Evolutionary conservation across 306 rosid genomes (phyloP).

Genomic region (Hippophae gyantsensis): DNA sequence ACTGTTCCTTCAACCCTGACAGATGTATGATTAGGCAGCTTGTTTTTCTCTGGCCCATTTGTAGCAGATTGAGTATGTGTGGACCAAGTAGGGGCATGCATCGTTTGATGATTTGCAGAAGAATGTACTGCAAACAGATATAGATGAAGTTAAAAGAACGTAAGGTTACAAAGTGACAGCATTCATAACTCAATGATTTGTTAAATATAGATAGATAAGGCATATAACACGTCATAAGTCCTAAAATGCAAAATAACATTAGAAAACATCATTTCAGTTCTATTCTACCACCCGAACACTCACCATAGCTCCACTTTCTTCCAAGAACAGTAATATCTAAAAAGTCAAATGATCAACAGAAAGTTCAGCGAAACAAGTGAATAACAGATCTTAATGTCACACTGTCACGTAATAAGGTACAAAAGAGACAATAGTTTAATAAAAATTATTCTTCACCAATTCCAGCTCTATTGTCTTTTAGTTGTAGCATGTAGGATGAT

Average conservation of each 20-base stretch:
- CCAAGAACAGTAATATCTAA: no score
- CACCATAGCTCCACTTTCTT: no score
- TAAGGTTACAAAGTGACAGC: slow-evolving; percentile 4
- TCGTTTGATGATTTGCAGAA: slow-evolving; percentile 40
- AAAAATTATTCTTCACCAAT: background rate
- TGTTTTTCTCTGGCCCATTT: slow-evolving; percentile 50
- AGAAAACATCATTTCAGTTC: no score
- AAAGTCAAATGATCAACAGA: no score
- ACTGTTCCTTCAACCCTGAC: slow-evolving; percentile 48
- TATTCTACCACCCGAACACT: no score
- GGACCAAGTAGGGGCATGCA: slow-evolving; percentile 68
- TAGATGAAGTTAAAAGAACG: slow-evolving; percentile 2
- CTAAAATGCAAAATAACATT: no score
- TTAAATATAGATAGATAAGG: background rate
- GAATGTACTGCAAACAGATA: slow-evolving; percentile 35
- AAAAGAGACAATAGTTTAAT: no score
- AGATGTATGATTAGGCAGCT: slow-evolving; percentile 42
- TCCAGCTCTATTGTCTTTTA: background rate
- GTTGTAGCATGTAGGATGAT: background rate
- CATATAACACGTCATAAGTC: no score
- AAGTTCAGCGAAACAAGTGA: no score
- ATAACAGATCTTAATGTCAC: no score
- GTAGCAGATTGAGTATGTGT: slow-evolving; percentile 59
- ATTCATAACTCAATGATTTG: background rate
- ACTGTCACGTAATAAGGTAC: background rate